Base-by-base conservation (phyloP, 2,329 filamentous ascomycete genomes). In the Pseudogymnoascus sp. region DNA sequence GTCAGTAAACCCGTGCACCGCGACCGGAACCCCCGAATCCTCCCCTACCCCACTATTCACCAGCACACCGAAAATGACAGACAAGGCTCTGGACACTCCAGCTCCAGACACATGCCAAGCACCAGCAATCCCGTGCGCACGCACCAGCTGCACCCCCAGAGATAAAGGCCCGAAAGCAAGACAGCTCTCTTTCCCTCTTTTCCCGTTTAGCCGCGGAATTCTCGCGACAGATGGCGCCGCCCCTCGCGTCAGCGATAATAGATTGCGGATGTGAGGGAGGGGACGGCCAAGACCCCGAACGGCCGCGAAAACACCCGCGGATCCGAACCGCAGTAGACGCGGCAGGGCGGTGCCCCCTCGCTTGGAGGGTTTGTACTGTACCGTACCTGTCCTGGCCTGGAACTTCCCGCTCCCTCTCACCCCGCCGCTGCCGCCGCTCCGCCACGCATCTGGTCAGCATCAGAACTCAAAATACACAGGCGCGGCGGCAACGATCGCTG, bases 121-220 rank as follows among this genome's bases (percentile, higher is more conserved):
- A 56, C 31, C 31, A 33, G 31, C 31, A 12, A 33, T 33, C 8
- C 50, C n/a, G 2, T n/a, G 28, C 28, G 28, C 25, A 56, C 50
- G 50, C 50, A 56, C 50, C 25, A 56, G 50, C 50, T 56, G 28
- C 50, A 56, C n/a, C 7, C 8, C 10, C 47, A 18, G 12, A 56
- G 50, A 56, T 56, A 56, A 56, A 56, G 50, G 50, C 50, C 50
- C 50, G 50, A 56, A 56, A 56, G 7, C 28, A 56, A 56, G 33
- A 18, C 16, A 18, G 50, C 28, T 18, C 28, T 5, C 10, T 3
- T 11, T 18, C 42, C 10, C 25, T 16, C 16, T 56, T 33, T 33
- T 56, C n/a, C 50, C 50, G 28, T 56, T 56, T 56, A 56, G 50
- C 50, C 50, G 50, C 50, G 25, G 50, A 31, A 56, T 56, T 56